phyloP scores from a whole-genome alignment of 176 grass and related monocot species.

The Thinopyrum elongatum region DNA sequence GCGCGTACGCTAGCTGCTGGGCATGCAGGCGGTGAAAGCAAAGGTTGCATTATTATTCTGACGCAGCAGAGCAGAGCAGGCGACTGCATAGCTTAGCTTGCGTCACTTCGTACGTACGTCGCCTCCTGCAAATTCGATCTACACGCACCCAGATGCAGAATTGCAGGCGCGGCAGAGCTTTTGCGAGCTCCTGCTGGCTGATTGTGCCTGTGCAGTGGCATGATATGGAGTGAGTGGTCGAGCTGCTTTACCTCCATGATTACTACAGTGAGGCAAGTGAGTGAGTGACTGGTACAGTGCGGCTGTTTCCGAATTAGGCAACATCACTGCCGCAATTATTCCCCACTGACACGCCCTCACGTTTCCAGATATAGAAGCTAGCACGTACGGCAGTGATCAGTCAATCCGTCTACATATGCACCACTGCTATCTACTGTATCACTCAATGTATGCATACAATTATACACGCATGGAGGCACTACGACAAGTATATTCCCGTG shows the following conservation, averaged over 20 bases:
- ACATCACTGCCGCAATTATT: conserved; percentile 18
- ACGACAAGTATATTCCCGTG: too few relatives aligned
- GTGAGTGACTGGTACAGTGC: neutral
- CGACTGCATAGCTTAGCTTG: neutral
- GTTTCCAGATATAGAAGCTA: neutral
- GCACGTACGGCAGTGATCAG: neutral
- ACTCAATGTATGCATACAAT: neutral
- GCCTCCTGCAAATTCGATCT: neutral
- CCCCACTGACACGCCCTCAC: neutral
- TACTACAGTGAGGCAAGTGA: neutral
- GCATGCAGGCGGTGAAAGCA: neutral
- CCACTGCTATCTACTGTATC: neutral
- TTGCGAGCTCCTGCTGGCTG: neutral
- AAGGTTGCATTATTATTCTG: neutral
- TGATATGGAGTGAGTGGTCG: neutral
- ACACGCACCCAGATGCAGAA: neutral
- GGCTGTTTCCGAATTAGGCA: conserved; percentile 14
- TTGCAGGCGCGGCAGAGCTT: neutral
- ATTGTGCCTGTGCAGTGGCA: neutral
- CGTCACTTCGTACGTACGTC: neutral
- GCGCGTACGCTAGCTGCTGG: neutral
- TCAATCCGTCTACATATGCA: neutral
- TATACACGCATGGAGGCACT: neutral
- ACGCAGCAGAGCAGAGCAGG: neutral
- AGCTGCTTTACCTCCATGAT: conserved; percentile 9